Conservation (phyloP, 257 asterid genomes). For the Mentha longifolia region DNA sequence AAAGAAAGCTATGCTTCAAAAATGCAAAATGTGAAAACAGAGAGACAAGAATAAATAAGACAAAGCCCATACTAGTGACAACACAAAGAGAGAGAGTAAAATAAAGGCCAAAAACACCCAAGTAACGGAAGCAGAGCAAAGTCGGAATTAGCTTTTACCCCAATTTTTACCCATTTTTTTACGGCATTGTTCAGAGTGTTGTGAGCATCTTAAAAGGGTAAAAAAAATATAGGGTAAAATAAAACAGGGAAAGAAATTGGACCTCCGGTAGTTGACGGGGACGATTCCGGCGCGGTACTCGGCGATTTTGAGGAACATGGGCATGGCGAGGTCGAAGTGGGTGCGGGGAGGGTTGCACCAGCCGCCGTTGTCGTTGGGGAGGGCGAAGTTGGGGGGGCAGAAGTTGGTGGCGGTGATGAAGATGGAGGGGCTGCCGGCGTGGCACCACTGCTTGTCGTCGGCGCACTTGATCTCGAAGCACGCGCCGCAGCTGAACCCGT, state of each 20-base stretch:
- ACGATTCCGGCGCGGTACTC: slow-evolving; percentile 92
- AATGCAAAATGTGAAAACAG: slow-evolving; percentile 1
- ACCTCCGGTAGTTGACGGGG: slow-evolving; percentile 81
- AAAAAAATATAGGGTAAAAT: neutral
- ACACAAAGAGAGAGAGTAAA: slow-evolving; percentile 12
- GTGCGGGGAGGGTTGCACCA: slow-evolving; percentile 95
- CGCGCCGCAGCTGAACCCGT: slow-evolving; percentile 75
- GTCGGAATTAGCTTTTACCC: neutral
- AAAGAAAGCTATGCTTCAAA: neutral
- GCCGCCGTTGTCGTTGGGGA: slow-evolving; percentile 81
- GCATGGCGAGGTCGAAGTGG: slow-evolving; percentile 96
- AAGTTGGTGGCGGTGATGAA: slow-evolving; percentile 80
- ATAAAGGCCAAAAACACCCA: neutral
- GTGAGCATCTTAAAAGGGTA: neutral
- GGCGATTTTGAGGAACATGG: slow-evolving; percentile 89
- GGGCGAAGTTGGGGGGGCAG: slow-evolving; percentile 84
- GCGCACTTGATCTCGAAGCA: slow-evolving; percentile 83
- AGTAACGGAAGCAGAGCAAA: slow-evolving; percentile 1
- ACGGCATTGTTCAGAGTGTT: neutral
- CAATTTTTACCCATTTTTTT: neutral
- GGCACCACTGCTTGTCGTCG: slow-evolving; percentile 65
- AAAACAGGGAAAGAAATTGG: neutral
- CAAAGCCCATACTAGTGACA: neutral
- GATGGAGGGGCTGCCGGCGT: slow-evolving; percentile 77
- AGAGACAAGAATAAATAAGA: neutral